Base-by-base conservation (phyloP, 768 basidiomycete genomes). In the Crassisporium funariophilum region DNA sequence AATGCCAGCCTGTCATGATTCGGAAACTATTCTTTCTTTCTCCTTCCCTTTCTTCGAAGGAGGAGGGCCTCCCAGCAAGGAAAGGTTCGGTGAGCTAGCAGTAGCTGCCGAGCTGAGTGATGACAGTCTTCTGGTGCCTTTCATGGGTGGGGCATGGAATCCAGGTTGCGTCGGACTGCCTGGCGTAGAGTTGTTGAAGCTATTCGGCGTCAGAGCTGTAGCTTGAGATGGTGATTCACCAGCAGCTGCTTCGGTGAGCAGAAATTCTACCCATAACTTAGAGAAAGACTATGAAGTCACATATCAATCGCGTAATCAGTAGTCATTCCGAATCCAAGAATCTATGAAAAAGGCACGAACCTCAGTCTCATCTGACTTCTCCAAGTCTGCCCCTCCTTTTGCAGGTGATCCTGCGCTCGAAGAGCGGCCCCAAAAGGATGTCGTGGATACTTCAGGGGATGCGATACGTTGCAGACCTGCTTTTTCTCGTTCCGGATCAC, bases 231-330 rank as follows among this genome's bases (percentile, higher is more conserved):
- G 56, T 2, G 67, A 57, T 39, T 72, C 68, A 12, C 76, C 77
- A 5, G 74, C 55, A 1, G 79, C 75, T 0, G 94, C 86, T 71
- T 99, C 95, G 17, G 93, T 95, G 52, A 99, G 84, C 3, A 99
- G 78, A 63, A 95, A 99, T 66, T 99, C 97, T 37, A 99, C 95
- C 86, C 94, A 99, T 9, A 98, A 79, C 37, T 94, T 89, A 29
- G 92, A 95, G 71, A 99, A 99, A 0, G 93, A 95, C 95, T 98
- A 54, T 15, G 35, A 37, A 13, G n/a, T 16, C 4, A 39, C 7
- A 20, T 9, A 33, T 17, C 5, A 37, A 7, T 13, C 27, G 13
- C 13, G 13, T 13, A 29, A 13, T 29, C 7, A 29, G 7, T 29
- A 29, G 7, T 7, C 27, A 29, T 7, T 7, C 13, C 7, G 13